A percentile compares a stretch with the other conserved stretches of the same genome.
phyloP scores from a whole-genome alignment of 768 basidiomycete species.

The Leccinum variicolor region DNA sequence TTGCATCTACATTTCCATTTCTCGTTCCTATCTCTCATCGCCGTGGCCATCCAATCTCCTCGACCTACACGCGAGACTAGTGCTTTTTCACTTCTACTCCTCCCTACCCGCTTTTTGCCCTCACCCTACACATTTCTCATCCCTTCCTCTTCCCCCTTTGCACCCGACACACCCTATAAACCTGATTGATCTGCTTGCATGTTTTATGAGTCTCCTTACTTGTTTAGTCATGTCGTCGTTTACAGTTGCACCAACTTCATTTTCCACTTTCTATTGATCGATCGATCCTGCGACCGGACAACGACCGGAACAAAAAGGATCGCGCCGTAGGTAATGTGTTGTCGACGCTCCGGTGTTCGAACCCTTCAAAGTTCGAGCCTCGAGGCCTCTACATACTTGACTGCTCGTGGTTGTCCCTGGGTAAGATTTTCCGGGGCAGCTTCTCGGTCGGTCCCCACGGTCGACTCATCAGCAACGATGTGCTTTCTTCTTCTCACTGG shows the following conservation, averaged over 20 bases:
- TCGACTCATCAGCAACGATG: too few relatives aligned
- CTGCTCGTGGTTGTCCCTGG: too few relatives aligned
- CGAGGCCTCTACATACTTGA: too few relatives aligned
- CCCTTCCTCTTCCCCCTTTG: background rate
- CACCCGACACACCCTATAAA: background rate
- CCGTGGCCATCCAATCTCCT: background rate
- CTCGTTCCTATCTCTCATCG: background rate
- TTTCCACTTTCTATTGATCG: background rate
- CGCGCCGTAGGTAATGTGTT: too few relatives aligned
- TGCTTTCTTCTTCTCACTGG: too few relatives aligned
- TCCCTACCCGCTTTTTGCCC: background rate
- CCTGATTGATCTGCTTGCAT: background rate
- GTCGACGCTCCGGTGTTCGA: too few relatives aligned
- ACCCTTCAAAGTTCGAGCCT: too few relatives aligned
- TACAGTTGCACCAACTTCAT: background rate
- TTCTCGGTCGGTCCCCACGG: too few relatives aligned
- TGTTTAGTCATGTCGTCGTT: background rate
- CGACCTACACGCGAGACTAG: background rate
- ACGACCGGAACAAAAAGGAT: too few relatives aligned
- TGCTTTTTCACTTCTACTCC: background rate
- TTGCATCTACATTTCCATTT: constrained; percentile 2
- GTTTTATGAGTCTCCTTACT: background rate
- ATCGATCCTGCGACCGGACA: background rate
- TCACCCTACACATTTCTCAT: background rate
- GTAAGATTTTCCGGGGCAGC: too few relatives aligned